These are phyloP conservation scores for Hevea brasiliensis DNA, from an alignment of 345 rosid genomes.

Conservation along the genomic window DNA sequence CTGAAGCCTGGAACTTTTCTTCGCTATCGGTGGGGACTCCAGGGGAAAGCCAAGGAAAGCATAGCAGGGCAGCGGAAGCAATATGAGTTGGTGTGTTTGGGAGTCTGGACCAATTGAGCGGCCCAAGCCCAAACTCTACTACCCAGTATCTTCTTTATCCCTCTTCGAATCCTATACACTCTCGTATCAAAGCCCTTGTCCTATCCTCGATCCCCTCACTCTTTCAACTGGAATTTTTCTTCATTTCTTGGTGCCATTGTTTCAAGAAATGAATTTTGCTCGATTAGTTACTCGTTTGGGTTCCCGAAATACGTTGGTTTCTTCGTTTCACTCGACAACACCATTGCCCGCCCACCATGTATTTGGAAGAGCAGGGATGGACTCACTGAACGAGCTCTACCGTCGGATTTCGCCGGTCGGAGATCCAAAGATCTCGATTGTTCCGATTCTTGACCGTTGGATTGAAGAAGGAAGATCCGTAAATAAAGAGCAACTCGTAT, in stretches of 20 bases:
- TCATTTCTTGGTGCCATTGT: not conserved
- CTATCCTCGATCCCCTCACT: not conserved
- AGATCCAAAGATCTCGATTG: slow-evolving; percentile 27
- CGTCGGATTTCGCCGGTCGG: slow-evolving; percentile 37
- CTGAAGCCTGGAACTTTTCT: no score
- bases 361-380: not conserved
- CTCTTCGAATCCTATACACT: no score
- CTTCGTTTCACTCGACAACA: not conserved
- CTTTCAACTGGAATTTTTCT: not conserved
- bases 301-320: slow-evolving; percentile 6
- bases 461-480: slow-evolving; percentile 34
- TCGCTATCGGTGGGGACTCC: no score
- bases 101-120: not conserved
- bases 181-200: no score
- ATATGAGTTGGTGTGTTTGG: not conserved
- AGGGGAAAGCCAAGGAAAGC: no score
- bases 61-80: no score
- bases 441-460: slow-evolving; percentile 46
- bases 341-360: not conserved
- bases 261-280: not conserved
- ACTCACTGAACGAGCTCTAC: slow-evolving; percentile 13
- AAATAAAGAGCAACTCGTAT: slow-evolving; percentile 8
- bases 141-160: no score
- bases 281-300: slow-evolving; percentile 6
- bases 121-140: no score